A percentile compares a stretch with the other conserved stretches of the same genome.
Conservation (phyloP, 179 eudicot genomes). For the Patellifolia procumbens region DNA sequence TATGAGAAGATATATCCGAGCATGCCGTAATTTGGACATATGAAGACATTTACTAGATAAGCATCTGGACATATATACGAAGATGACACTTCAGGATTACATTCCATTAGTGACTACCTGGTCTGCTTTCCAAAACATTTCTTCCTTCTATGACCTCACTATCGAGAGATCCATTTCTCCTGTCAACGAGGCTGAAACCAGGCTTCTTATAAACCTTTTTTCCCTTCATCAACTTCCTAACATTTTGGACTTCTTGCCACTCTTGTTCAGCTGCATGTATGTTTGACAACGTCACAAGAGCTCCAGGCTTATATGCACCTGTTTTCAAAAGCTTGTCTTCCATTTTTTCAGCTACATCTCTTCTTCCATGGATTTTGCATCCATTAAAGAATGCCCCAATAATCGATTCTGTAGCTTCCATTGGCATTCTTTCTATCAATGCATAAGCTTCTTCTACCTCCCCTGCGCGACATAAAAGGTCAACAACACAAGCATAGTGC, state of each 20-base stretch:
- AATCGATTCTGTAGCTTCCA: too few relatives aligned
- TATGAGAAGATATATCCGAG: too few relatives aligned
- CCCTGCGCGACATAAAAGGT: constrained; percentile 62
- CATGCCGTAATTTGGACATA: too few relatives aligned
- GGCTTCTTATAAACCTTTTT: constrained; percentile 44
- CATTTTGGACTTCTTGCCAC: too few relatives aligned
- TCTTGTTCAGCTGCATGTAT: too few relatives aligned
- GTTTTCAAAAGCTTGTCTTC: constrained; percentile 29
- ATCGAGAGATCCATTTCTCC: constrained; percentile 6
- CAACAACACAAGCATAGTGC: constrained; percentile 68
- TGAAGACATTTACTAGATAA: too few relatives aligned
- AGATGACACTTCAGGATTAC: background rate
- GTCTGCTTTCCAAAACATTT: background rate
- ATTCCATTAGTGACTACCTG: constrained; percentile 20
- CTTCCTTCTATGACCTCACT: constrained; percentile 2
- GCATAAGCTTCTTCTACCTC: constrained; percentile 61
- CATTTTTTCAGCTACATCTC: constrained; percentile 54
- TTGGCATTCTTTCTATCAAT: constrained; percentile 40
- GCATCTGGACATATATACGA: too few relatives aligned
- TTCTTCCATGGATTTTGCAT: constrained; percentile 58
- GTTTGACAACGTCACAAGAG: too few relatives aligned
- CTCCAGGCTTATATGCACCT: constrained; percentile 47
- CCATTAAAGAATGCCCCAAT: constrained; percentile 69
- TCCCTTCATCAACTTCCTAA: constrained; percentile 60
- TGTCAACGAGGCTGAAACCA: constrained; percentile 46